Percentiles rank a stretch among this genome's conserved stretches.
Conservation (phyloP, 2,329 filamentous ascomycete genomes). For the Chaetothyriales sp. region DNA sequence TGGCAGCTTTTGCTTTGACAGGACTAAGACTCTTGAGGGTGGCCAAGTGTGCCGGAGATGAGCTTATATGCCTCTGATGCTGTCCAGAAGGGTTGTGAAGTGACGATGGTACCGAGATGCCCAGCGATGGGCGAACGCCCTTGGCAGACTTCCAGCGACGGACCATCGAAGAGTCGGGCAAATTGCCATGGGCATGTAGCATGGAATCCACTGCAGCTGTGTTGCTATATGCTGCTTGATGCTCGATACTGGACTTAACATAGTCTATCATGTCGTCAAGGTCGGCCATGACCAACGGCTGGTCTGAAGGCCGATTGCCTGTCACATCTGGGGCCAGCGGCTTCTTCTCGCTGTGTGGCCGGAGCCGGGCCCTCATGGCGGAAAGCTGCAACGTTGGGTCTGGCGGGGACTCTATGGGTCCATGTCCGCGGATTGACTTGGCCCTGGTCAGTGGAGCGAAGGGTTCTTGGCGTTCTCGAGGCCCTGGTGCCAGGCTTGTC, state of each 20-base stretch:
- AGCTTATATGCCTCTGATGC: not conserved
- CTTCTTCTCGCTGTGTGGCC: constrained; percentile 6
- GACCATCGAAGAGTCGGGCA: constrained; percentile 2
- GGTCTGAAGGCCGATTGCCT: constrained; percentile 4
- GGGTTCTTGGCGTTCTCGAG: not conserved
- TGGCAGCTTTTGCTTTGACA: constrained; percentile 12
- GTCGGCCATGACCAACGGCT: constrained; percentile 11
- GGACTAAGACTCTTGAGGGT: constrained; percentile 8
- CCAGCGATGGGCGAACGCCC: not conserved
- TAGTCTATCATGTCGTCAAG: constrained; percentile 17
- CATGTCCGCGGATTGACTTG: constrained; percentile 2
- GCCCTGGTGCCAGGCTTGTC: not conserved
- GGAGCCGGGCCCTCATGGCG: constrained; percentile 10
- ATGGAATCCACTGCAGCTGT: not conserved
- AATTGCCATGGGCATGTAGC: not conserved
- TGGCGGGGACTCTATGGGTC: constrained; percentile 8
- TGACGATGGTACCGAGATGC: not conserved
- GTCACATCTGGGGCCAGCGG: not conserved
- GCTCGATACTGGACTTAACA: constrained; percentile 8
- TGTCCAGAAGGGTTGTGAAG: not conserved
- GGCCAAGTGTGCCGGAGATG: not conserved
- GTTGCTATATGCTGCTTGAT: not conserved
- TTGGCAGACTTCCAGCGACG: constrained; percentile 2
- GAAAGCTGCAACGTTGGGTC: constrained; percentile 10
- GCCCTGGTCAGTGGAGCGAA: not conserved